phyloP scores from a whole-genome alignment of 192 early-diverging fungal species.

The Gigaspora rosea region DNA sequence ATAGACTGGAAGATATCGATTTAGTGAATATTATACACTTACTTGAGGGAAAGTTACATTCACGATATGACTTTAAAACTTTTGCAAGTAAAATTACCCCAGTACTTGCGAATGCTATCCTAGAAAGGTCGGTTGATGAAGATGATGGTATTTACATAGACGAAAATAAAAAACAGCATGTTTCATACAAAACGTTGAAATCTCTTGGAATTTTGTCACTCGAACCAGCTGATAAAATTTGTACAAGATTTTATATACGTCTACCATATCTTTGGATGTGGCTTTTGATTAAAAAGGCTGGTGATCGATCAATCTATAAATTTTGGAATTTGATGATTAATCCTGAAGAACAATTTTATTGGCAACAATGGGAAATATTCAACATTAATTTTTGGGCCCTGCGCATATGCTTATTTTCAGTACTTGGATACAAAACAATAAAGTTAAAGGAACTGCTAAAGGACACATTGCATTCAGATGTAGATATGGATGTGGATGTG shows the following conservation, averaged over 20 bases:
- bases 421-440: neutral
- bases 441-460: neutral
- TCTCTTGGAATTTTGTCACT: neutral
- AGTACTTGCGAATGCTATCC: constrained; percentile 10
- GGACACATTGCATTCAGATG: neutral
- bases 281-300: no score
- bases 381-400: neutral
- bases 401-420: neutral
- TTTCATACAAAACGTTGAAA: constrained; percentile 1
- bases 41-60: neutral
- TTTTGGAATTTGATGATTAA: neutral
- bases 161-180: neutral
- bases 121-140: neutral
- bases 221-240: neutral
- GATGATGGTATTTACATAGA: neutral
- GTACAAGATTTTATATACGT: no score
- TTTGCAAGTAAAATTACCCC: neutral
- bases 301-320: neutral
- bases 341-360: neutral
- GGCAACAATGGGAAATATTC: neutral
- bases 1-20: neutral
- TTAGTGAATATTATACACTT: neutral
- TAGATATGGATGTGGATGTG: no score
- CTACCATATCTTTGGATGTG: no score
- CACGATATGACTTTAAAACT: neutral